Evolutionary conservation across 805 yeast species (phyloP).

Genomic region (Cyberlindnera maclurae): DNA sequence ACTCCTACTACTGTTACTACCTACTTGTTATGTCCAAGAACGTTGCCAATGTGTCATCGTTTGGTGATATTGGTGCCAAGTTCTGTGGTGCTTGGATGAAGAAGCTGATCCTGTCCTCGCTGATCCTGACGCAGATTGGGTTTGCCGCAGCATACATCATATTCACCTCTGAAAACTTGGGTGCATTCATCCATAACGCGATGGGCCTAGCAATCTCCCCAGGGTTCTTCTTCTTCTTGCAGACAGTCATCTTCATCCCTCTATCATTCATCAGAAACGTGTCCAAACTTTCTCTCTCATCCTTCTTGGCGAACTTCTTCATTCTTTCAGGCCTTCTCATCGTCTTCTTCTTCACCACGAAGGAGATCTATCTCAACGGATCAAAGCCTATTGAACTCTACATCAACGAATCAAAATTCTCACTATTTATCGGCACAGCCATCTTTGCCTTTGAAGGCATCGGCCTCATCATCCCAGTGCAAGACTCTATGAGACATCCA

Average conservation of each 20-base stretch:
- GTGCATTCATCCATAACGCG: constrained; percentile 52
- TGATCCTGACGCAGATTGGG: constrained; percentile 68
- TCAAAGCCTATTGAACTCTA: constrained; percentile 42
- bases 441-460: constrained; percentile 88
- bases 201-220: constrained; percentile 35
- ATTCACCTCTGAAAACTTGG: constrained; percentile 65
- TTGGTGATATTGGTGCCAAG: constrained; percentile 65
- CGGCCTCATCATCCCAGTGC: constrained; percentile 74
- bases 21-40: constrained; percentile 53
- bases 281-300: constrained; percentile 64
- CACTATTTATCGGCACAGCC: constrained; percentile 75
- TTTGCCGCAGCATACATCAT: constrained; percentile 78
- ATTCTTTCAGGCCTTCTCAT: constrained; percentile 60
- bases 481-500: constrained; percentile 74
- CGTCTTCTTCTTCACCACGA: constrained; percentile 47
- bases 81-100: constrained; percentile 64
- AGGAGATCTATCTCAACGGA: constrained; percentile 39
- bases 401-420: constrained; percentile 53
- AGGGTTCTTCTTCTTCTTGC: constrained; percentile 42
- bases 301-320: constrained; percentile 64
- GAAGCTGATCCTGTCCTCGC: constrained; percentile 51
- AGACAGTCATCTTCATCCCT: constrained; percentile 56
- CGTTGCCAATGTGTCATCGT: constrained; percentile 59
- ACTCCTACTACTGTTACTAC: constrained; percentile 75
- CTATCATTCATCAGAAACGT: constrained; percentile 69